These are phyloP conservation scores for Quercus dentata DNA, from an alignment of 306 rosid genomes.

Conservation along the genomic window DNA sequence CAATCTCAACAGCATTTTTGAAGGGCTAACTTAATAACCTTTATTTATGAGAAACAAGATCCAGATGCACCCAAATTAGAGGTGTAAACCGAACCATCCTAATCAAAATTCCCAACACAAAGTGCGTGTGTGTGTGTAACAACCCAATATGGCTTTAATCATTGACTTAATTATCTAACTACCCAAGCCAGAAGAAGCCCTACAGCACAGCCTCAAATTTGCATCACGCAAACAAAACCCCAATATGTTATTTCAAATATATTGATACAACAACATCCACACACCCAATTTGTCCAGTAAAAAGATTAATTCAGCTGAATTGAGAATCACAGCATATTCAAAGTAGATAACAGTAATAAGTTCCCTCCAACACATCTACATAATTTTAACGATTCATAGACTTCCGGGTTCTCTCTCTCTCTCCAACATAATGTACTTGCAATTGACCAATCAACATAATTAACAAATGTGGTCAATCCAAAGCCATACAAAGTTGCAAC, in stretches of 20 bases:
- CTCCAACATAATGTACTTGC: not conserved
- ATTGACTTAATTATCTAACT: not conserved
- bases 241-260: not conserved
- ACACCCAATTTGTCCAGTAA: not conserved
- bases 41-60: not conserved
- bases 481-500: not conserved
- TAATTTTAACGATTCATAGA: not conserved
- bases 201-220: not conserved
- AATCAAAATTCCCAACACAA: not conserved
- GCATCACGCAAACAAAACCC: not conserved
- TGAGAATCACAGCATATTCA: not conserved
- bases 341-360: not conserved
- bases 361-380: not conserved
- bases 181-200: not conserved
- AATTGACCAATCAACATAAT: not conserved
- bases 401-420: not conserved
- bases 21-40: not conserved
- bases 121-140: not conserved
- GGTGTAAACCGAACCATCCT: not conserved
- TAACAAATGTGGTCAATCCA: not conserved
- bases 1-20: not conserved
- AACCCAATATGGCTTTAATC: not conserved
- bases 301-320: not conserved
- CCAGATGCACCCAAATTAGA: not conserved
- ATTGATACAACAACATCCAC: constrained; percentile 5